Evolutionary conservation across 345 rosid genomes (phyloP), one percentile per base, ranked within the genome.

Genomic region (Murraya paniculata): DNA sequence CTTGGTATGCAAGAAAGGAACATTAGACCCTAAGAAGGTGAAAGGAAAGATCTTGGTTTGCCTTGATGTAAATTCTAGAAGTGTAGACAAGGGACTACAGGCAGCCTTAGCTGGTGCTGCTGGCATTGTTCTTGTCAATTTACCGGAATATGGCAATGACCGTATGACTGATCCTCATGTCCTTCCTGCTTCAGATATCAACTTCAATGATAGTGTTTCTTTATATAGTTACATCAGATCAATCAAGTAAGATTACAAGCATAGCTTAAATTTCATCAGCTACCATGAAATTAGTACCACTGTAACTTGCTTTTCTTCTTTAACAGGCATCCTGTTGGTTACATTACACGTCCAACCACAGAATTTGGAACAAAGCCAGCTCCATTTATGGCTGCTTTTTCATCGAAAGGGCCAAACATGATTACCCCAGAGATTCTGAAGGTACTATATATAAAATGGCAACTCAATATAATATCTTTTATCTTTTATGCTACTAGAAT

Each of bases 1-100:
- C 22, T 75, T 77, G 58, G 68, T 90, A 57, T 95, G 98, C 70
- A 45, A 77, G 85, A 61, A 70, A 18, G 94, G 91, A 71, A 72
- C 92, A 24, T 83, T 93, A 72, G 97, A 93, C 87, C 92, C 85
- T 0, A 28, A 71, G 59, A 93, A 83, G 82, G 92, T 79, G 50
- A 84, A 82, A 48, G 98, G 98, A 27, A 95, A 92, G 80, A 88
- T 95, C 33, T 39, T 95, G 80, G 90, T 87, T 18, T 95, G 98
- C 78, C 84, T 91, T 13, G 81, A 87, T n/a, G 99, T 92, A 8
- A 78, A 24, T 1, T 86, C 76, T 74, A 85, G 75, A 0, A 85
- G 91, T 53, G 90, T 90, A 0, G 89, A 88, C 66, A 89, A 96
- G 79, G 94, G 97, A 13, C 73, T 71, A 38, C 86, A 87, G 41